Base-by-base conservation (phyloP, 331 rosid genomes). In the Pyrus hybrid region DNA sequence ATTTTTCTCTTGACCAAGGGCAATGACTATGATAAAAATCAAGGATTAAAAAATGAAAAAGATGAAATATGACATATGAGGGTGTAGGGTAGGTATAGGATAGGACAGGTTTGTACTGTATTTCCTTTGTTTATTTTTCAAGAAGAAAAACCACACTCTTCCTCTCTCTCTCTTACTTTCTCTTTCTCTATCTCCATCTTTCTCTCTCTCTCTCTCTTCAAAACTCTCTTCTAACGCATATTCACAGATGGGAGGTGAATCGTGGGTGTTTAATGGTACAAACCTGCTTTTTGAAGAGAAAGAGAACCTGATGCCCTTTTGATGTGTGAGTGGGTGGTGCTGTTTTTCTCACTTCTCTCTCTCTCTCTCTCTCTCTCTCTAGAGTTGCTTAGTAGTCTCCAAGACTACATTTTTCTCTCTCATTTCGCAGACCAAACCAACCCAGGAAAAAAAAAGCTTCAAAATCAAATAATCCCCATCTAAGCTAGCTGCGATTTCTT, bases 171-270 rank as follows among this genome's bases (percentile, higher is more conserved):
- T 17, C 69, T 66, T 13, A 58, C 45, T 56, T 20, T 25, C 7
- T 37, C 57, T 67, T 11, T 10, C 23, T 23, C 47, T 7, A 33
- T 70, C 70, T 41, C 47, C 13, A 43, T 43, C 47, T 43, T 0
- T 4, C 43, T 54, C 33, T 60, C 47, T 71, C n/a, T 65, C 30
- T 75, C 53, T 68, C 47, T 62, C 35, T 30, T 18, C 49, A 67
- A 70, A 65, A 22, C 53, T 49, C 51, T 41, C 43, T 45, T n/a
- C n/a, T 32, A 64, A 72, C 86, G 88, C 80, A 85, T 79, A 82
- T 85, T 85, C 88, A 85, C 82, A 73, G 82, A 80, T 79, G 74
- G 84, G 80, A 51, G 84, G 78, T 80, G 85, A 77, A 82, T 82
- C 86, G 80, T 79, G 79, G 86, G 82, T 62, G 79, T 65, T 75